These are phyloP conservation scores for Marvania coccoides DNA, from an alignment of 139 green algal species.

Conservation along the genomic window DNA sequence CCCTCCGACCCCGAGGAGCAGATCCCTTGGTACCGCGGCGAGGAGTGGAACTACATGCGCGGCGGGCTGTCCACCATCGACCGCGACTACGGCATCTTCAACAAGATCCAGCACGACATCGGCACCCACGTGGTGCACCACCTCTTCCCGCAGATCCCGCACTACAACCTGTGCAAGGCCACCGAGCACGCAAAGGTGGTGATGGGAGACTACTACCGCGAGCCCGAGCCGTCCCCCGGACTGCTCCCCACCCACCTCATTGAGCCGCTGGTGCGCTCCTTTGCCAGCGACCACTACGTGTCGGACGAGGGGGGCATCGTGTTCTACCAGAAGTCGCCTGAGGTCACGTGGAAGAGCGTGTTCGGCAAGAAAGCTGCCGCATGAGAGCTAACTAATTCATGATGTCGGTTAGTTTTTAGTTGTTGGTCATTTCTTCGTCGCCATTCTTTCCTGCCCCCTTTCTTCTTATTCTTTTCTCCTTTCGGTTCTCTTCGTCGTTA, in stretches of 20 bases:
- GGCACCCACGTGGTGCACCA: slow-evolving; percentile 94
- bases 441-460: neutral
- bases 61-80: slow-evolving; percentile 88
- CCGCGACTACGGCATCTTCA: slow-evolving; percentile 94
- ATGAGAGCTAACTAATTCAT: neutral
- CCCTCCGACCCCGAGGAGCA: slow-evolving; percentile 57
- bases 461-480: neutral
- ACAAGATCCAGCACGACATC: slow-evolving; percentile 97
- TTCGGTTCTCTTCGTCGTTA: neutral
- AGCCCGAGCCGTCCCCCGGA: slow-evolving; percentile 59
- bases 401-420: neutral
- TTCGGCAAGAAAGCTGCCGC: neutral
- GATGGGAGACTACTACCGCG: slow-evolving; percentile 86
- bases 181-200: slow-evolving; percentile 87
- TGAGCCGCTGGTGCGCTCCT: slow-evolving; percentile 62
- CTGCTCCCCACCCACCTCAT: slow-evolving; percentile 75
- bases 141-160: slow-evolving; percentile 91
- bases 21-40: slow-evolving; percentile 87
- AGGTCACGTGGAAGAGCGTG: neutral
- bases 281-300: slow-evolving; percentile 84
- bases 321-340: slow-evolving; percentile 60
- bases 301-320: slow-evolving; percentile 73
- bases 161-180: slow-evolving; percentile 88
- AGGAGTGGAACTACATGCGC: slow-evolving; percentile 92
- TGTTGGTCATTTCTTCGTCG: neutral